Base-by-base conservation (phyloP, 139 green algal species). In the Nannochloris sp. region DNA sequence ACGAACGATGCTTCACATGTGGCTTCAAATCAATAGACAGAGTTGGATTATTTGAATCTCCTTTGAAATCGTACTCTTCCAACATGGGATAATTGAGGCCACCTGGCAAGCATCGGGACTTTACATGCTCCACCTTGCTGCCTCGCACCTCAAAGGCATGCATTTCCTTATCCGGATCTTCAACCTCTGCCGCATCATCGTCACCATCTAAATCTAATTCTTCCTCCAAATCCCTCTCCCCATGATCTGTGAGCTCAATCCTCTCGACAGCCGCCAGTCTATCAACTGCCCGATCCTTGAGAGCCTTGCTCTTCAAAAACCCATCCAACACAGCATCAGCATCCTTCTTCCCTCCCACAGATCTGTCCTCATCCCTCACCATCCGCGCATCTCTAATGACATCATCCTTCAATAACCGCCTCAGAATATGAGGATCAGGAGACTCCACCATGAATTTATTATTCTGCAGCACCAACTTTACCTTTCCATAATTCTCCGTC, bases 51-150 rank as follows among this genome's bases (percentile, higher is more conserved):
- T 64, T 48, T 6, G 59, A 70, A 77, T 96, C 90, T 20, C 57
- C 29, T 28, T 40, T 74, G 75, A 96, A 98, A 83, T 98, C 93
- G 65, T 98, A 98, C 82, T 98, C 93, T 66, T 98, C 93, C 61
- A 98, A 74, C 83, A 98, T 93, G 4, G 93, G 93, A 77, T 90
- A 95, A 78, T 97, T 93, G 6, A 98, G 76, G 6, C 75, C 82
- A 4, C 75, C 77, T 9, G 90, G 92, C 49, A 98, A 75, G 75
- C 93, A 97, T 16, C 90, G 77, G 71, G 80, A 65, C 82, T 98
- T 97, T 37, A 98, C 92, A 28, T 85, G 71, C 82, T 98, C 92
- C 48, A 97, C 90, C 84, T 95, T 76, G 3, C 23, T 4, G 5
- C 78, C 56, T 28, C 83, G 50, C n/a, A 94, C 77, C 69, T 93